Conservation (phyloP, 73 alveolate species). For the Tetrahymena borealis region DNA sequence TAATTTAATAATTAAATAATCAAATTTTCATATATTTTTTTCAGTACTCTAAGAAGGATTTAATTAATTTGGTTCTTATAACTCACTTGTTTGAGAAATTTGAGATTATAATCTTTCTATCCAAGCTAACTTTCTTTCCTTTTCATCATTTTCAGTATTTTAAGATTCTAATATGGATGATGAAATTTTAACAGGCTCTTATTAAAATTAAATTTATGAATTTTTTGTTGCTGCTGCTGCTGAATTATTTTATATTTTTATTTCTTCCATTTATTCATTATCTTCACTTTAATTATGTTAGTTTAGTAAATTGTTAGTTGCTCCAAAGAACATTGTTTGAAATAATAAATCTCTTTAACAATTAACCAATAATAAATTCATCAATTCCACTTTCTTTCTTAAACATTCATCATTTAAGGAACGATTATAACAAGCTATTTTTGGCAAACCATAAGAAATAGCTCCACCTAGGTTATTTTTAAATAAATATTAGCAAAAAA, state of each 20-base stretch:
- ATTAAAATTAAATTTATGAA: too few species aligned
- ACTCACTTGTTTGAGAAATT: not conserved
- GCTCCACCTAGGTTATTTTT: not conserved
- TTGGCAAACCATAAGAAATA: not conserved
- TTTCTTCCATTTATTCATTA: not conserved
- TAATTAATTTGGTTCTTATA: not conserved
- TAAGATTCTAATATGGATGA: too few species aligned
- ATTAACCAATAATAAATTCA: not conserved
- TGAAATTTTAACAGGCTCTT: too few species aligned
- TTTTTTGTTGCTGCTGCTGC: not conserved
- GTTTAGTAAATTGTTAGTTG: not conserved
- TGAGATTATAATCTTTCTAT: not conserved
- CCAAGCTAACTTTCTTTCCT: not conserved
- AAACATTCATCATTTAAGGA: not conserved
- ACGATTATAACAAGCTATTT: not conserved
- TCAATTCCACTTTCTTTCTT: not conserved
- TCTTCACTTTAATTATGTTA: not conserved
- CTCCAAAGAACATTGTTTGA: not conserved
- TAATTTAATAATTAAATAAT: too few species aligned
- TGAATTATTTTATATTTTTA: not conserved
- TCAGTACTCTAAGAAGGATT: not conserved
- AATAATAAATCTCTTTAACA: not conserved
- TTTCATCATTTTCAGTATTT: not conserved
- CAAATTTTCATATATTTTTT: not conserved
- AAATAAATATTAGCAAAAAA: not conserved